These are phyloP conservation scores for Tetrahymena malaccensis DNA, from an alignment of 73 alveolate genomes.

Conservation along the genomic window DNA sequence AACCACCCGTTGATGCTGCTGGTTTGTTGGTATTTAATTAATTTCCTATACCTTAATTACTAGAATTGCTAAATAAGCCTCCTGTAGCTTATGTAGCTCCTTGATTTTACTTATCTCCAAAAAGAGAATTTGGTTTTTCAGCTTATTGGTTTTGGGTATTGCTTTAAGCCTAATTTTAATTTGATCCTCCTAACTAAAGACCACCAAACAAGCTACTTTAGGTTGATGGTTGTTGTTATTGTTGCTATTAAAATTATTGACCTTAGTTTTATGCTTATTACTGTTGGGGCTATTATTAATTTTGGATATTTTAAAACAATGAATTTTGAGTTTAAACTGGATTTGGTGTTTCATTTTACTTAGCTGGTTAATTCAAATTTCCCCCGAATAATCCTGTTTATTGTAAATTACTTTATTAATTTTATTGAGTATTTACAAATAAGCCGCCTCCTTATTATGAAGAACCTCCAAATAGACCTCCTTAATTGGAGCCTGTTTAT, in stretches of 20 bases:
- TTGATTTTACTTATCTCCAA: not conserved
- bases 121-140: not conserved
- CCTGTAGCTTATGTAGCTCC: not conserved
- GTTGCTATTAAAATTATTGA: not conserved
- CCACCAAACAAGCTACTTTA: not conserved
- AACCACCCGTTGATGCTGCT: not conserved
- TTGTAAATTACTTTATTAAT: too few species aligned
- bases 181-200: not conserved
- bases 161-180: not conserved
- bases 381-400: not conserved
- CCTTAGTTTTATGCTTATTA: not conserved
- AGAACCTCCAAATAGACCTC: not conserved
- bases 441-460: not conserved
- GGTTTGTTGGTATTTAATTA: not conserved
- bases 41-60: not conserved
- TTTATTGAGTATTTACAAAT: not conserved
- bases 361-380: not conserved
- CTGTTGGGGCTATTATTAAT: not conserved
- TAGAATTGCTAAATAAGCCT: not conserved
- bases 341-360: not conserved
- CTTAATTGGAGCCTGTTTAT: not conserved
- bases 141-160: too few species aligned
- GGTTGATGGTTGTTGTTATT: not conserved
- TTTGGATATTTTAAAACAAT: not conserved
- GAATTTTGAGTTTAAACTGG: not conserved